Base-by-base conservation (phyloP, 225 moss, liverwort and hornwort genomes). In the Rhytidiadelphus loreus region DNA sequence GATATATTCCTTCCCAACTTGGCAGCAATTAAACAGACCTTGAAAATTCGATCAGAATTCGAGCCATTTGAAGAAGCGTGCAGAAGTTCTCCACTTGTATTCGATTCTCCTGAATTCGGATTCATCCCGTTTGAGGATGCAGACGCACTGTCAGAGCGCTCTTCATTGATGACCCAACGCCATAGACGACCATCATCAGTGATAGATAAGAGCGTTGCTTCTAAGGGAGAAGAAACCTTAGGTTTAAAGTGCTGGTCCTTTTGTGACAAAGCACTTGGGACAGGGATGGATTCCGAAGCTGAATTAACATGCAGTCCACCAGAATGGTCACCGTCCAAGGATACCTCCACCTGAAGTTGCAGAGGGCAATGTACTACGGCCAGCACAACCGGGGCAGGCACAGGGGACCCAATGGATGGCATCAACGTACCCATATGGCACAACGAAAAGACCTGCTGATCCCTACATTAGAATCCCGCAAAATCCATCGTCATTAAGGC, bases 171-270 rank as follows among this genome's bases (percentile, higher is more conserved):
- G 83, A 95, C 93, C 99, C 99, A 99, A 84, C 96, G 97, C 96
- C 94, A 99, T 89, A 97, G 89, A 80, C 95, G 95, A 85, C 99
- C 99, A 94, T 99, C 99, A 82, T 97, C 99, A 82, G 94, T 95
- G 80, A 97, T 85, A 90, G 95, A 96, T 75, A 99, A 89, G 85
- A 99, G 93, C 23, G 96, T 96, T 73, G 94, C 94, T 88, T 96
- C 93, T 48, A 92, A 76, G 66, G 87, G 52, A 66, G 85, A 88
- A 50, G 81, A 58, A 80, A 71, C 81, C 73, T 77, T 89, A 43
- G 83, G 59, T 87, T 94, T 88, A 75, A 83, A 44, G 18, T 84
- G 74, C 87, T 92, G 85, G 76, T 89, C 92, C 86, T 87, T 84
- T 72, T 90, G 57, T 81, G 90, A 84, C 77, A 93, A 72, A 52